These are phyloP conservation scores for Leptographium procerum DNA, from an alignment of 2,329 filamentous ascomycete genomes.

Conservation along the genomic window DNA sequence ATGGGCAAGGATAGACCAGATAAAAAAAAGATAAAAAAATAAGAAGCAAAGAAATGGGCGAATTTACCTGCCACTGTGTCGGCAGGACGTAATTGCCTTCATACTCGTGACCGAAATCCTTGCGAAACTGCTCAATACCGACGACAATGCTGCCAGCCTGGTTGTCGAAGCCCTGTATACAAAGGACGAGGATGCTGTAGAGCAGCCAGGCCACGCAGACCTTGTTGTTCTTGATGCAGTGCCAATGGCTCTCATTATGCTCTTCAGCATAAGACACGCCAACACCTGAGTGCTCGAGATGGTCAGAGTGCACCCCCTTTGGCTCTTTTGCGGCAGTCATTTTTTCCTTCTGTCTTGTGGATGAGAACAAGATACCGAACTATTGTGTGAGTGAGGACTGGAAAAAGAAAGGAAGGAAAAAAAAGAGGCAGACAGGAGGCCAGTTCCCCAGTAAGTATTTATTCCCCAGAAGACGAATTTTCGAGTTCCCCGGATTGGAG, in stretches of 20 bases:
- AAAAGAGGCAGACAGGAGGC: background rate
- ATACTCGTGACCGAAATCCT: constrained; percentile 26
- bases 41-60: background rate
- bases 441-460: background rate
- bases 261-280: background rate
- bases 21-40: background rate
- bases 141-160: constrained; percentile 24
- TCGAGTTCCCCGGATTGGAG: background rate
- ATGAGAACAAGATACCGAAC: background rate
- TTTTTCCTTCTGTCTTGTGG: background rate
- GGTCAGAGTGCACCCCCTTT: background rate
- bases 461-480: background rate
- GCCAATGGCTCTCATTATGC: constrained; percentile 1
- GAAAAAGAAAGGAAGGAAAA: background rate
- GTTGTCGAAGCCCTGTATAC: constrained; percentile 4
- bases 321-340: background rate
- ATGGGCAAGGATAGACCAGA: too few relatives aligned
- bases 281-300: background rate
- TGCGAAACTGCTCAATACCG: constrained; percentile 26
- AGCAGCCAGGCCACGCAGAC: background rate
- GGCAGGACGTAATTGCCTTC: constrained; percentile 23
- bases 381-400: too few relatives aligned
- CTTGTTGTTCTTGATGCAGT: background rate
- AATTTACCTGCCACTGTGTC: constrained; percentile 21
- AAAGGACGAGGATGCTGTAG: background rate